A percentile compares a stretch with the other conserved stretches of the same genome.
Evolutionary conservation across 2,329 filamentous ascomycete species (phyloP).

Genomic region (Neonectria sp.): DNA sequence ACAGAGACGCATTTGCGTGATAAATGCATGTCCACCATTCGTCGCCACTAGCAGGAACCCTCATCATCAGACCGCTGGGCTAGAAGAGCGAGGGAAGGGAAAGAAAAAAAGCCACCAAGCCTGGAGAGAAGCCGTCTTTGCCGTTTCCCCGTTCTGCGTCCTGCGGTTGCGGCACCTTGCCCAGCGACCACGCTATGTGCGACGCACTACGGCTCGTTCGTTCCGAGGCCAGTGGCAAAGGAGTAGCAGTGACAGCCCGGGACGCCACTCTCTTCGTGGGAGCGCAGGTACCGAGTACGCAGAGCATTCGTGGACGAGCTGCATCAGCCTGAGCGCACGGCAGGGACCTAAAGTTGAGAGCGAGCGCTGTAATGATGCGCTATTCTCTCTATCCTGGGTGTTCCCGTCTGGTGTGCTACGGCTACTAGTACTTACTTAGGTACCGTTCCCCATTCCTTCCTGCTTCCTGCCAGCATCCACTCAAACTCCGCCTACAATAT

Average conservation of each 20-base stretch:
- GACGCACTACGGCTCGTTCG: conserved; percentile 43
- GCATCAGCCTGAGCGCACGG: no score
- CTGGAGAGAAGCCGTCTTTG: conserved; percentile 45
- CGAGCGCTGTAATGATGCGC: neutral
- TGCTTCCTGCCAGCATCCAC: no score
- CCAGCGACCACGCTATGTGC: conserved; percentile 28
- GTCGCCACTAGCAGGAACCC: neutral
- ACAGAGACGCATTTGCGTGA: neutral
- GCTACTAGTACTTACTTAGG: no score
- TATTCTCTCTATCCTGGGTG: no score
- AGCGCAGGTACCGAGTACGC: neutral
- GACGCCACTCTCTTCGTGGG: neutral
- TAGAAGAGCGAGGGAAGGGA: neutral
- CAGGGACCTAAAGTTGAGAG: neutral
- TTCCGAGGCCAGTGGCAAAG: conserved; percentile 38
- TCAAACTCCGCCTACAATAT: neutral
- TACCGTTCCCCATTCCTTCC: no score
- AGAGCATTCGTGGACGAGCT: neutral
- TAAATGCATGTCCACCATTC: no score
- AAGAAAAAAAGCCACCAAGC: conserved; percentile 31
- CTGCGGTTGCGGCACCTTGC: neutral
- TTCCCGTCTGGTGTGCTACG: no score
- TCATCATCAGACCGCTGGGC: conserved; percentile 3
- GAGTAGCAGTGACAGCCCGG: neutral
- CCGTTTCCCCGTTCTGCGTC: conserved; percentile 32